Evolutionary conservation across 257 asterid genomes (phyloP).

Genomic region (Ajuga chamaepitys): DNA sequence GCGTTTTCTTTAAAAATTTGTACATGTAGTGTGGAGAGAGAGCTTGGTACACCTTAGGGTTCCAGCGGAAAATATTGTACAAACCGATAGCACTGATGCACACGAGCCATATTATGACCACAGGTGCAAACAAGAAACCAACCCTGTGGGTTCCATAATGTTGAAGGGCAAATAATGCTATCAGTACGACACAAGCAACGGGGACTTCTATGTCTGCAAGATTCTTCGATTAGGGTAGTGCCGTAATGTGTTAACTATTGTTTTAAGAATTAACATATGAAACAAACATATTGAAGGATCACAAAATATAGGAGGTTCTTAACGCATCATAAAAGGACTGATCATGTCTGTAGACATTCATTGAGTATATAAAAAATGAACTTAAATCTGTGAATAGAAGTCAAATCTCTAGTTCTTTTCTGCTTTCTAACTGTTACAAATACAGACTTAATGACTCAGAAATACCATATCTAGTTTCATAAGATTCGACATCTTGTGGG

Average conservation of each 20-base stretch:
- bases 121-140: constrained; percentile 96
- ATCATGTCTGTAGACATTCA: background rate
- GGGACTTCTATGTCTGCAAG: constrained; percentile 93
- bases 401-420: background rate
- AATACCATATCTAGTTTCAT: too few relatives aligned
- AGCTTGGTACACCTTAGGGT: constrained; percentile 74
- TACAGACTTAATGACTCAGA: background rate
- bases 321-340: background rate
- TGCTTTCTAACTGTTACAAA: background rate
- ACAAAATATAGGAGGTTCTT: background rate
- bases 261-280: background rate
- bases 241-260: background rate
- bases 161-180: constrained; percentile 89
- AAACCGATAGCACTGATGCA: constrained; percentile 80
- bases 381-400: background rate
- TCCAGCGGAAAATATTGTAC: constrained; percentile 76
- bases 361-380: background rate
- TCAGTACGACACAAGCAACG: constrained; percentile 70
- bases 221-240: constrained; percentile 12
- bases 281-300: background rate
- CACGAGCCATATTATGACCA: constrained; percentile 79
- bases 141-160: constrained; percentile 98
- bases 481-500: too few relatives aligned
- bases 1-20: constrained; percentile 79
- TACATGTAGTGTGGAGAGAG: constrained; percentile 87